These are phyloP conservation scores for Parmales sp. DNA, from an alignment of 108 stramenopile genomes.

Conservation along the genomic window DNA sequence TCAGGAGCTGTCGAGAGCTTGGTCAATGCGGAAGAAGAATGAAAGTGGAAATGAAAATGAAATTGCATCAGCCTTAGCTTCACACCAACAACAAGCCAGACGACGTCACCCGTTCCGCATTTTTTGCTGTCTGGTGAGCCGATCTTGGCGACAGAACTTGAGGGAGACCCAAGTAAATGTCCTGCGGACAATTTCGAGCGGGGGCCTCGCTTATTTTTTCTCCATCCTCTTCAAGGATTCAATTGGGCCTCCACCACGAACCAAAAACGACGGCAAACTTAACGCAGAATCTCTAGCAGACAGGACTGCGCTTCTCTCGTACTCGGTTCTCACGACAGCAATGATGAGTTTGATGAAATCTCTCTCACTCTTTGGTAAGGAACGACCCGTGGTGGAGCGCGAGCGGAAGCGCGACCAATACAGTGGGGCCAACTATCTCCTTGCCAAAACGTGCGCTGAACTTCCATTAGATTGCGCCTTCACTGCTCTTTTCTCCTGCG, in stretches of 20 bases:
- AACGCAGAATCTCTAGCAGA: conserved; percentile 65
- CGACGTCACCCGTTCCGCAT: background rate
- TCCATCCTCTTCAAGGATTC: conserved; percentile 49
- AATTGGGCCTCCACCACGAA: no score
- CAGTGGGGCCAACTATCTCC: conserved; percentile 62
- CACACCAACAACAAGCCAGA: background rate
- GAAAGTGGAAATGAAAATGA: conserved; percentile 1
- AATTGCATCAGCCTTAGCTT: background rate
- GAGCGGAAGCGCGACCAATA: conserved; percentile 61
- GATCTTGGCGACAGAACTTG: conserved; percentile 68
- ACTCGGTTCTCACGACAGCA: conserved; percentile 62
- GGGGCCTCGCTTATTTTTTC: conserved; percentile 52
- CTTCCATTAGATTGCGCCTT: conserved; percentile 60
- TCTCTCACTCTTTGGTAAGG: conserved; percentile 59
- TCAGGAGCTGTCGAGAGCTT: conserved; percentile 32
- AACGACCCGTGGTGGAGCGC: conserved; percentile 59
- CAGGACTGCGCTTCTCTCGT: conserved; percentile 61
- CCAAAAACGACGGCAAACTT: conserved; percentile 29
- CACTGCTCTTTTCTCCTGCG: conserved; percentile 47
- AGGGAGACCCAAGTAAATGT: conserved; percentile 43
- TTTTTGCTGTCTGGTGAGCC: conserved; percentile 28
- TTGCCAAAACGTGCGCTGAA: conserved; percentile 67
- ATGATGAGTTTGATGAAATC: conserved; percentile 72
- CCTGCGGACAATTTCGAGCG: conserved; percentile 38
- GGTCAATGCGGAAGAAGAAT: conserved; percentile 16